phyloP scores from a whole-genome alignment of 163 green algal species.

The Scenedesmus sp. region DNA sequence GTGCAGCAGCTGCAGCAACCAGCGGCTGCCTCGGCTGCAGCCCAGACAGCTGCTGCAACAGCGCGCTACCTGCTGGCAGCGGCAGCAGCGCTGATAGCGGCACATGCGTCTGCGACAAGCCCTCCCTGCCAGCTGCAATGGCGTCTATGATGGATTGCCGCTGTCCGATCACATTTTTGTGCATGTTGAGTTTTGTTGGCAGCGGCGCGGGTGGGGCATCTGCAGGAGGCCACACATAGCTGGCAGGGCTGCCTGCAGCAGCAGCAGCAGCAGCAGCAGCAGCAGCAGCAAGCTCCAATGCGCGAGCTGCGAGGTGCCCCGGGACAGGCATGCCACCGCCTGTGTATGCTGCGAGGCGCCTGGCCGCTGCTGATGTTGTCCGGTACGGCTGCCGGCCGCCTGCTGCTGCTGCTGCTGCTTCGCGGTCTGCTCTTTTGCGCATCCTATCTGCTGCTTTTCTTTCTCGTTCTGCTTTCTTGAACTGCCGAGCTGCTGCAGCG shows the following conservation, averaged over 20 bases:
- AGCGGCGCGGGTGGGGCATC: neutral
- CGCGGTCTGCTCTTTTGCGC: too few relatives aligned
- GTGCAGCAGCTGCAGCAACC: neutral
- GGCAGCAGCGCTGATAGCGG: neutral
- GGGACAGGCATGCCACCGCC: too few relatives aligned
- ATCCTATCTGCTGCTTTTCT: neutral
- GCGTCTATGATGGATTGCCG: neutral
- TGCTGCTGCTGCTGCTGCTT: neutral
- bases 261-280: too few relatives aligned
- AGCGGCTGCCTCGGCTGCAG: neutral
- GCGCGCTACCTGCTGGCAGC: neutral
- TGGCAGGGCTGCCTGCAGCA: neutral
- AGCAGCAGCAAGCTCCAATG: neutral
- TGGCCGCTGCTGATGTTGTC: neutral
- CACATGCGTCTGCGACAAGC: conserved; percentile 4
- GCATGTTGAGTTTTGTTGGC: neutral
- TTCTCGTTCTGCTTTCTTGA: neutral
- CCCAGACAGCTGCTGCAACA: neutral
- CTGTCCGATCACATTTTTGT: neutral
- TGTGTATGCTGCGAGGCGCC: neutral
- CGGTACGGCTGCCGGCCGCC: neutral
- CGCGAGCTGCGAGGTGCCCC: neutral
- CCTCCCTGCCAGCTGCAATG: neutral
- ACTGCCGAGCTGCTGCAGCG: too few relatives aligned
- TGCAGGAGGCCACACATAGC: neutral